phyloP scores from a whole-genome alignment of 306 rosid genomes.

The Quercus variabilis region DNA sequence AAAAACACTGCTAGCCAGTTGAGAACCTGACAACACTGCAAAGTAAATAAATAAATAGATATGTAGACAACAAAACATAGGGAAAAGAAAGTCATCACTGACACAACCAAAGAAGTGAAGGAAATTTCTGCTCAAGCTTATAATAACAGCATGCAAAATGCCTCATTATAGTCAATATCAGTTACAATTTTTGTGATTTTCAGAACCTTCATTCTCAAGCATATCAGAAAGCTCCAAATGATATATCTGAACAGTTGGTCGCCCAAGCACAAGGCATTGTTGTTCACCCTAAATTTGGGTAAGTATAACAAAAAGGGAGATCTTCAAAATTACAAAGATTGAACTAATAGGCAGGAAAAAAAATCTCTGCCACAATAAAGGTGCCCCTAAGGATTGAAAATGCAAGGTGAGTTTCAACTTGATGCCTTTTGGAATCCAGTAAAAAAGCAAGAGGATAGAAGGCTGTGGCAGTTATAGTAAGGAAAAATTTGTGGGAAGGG shows the following conservation, averaged over 20 bases:
- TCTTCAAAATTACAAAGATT: no score
- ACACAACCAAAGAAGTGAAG: background rate
- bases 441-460: no score
- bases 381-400: no score
- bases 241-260: background rate
- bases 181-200: background rate
- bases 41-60: constrained; percentile 1
- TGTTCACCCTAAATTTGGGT: background rate
- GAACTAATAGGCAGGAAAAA: no score
- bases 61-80: constrained; percentile 14
- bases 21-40: constrained; percentile 66
- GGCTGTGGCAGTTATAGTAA: no score
- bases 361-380: no score
- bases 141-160: background rate
- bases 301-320: no score
- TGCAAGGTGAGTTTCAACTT: no score
- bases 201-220: background rate
- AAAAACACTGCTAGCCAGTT: constrained; percentile 70
- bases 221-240: background rate
- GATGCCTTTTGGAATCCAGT: no score
- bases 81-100: background rate
- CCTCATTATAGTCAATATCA: background rate
- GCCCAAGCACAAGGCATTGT: background rate
- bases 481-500: no score
- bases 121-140: background rate